These are phyloP conservation scores for Aspergillus panamensis DNA, from an alignment of 495 filamentous ascomycete species.

Conservation along the genomic window DNA sequence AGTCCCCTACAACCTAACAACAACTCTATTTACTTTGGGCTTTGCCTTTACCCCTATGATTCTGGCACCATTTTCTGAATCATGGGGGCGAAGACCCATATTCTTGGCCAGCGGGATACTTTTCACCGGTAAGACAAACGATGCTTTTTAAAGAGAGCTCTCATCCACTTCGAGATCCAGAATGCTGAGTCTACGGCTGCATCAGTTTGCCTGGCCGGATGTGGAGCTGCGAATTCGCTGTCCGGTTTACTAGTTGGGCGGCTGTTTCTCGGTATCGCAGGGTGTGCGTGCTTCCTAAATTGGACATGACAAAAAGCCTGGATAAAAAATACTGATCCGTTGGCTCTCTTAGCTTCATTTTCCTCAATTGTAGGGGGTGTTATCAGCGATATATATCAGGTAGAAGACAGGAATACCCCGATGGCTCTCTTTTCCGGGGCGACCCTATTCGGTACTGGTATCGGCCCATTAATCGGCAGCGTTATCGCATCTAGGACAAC, in stretches of 20 bases:
- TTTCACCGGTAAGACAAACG: slow-evolving; percentile 46
- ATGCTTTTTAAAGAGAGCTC: not conserved
- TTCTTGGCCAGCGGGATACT: slow-evolving; percentile 70
- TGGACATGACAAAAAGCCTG: slow-evolving; percentile 3
- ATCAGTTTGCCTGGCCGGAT: slow-evolving; percentile 62
- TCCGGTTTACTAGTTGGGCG: slow-evolving; percentile 73
- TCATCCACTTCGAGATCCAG: too few relatives aligned
- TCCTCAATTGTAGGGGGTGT: slow-evolving; percentile 91
- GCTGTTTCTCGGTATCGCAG: slow-evolving; percentile 72
- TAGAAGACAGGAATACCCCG: slow-evolving; percentile 74
- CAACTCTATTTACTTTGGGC: slow-evolving; percentile 61
- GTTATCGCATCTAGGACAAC: slow-evolving; percentile 61
- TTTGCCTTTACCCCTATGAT: slow-evolving; percentile 87
- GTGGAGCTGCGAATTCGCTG: slow-evolving; percentile 65
- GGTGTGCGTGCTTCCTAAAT: slow-evolving; percentile 33
- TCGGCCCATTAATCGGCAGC: slow-evolving; percentile 70
- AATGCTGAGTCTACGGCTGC: not conserved
- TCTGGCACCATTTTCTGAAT: slow-evolving; percentile 83
- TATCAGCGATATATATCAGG: slow-evolving; percentile 80
- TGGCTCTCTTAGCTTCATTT: slow-evolving; percentile 55
- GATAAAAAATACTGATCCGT: slow-evolving; percentile 11
- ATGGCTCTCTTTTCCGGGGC: slow-evolving; percentile 82
- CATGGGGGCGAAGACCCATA: slow-evolving; percentile 76
- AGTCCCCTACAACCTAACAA: slow-evolving; percentile 50
- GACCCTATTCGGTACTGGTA: slow-evolving; percentile 75